Conservation (phyloP, 805 yeast species). For the Blastobotrys chiropterorum region DNA sequence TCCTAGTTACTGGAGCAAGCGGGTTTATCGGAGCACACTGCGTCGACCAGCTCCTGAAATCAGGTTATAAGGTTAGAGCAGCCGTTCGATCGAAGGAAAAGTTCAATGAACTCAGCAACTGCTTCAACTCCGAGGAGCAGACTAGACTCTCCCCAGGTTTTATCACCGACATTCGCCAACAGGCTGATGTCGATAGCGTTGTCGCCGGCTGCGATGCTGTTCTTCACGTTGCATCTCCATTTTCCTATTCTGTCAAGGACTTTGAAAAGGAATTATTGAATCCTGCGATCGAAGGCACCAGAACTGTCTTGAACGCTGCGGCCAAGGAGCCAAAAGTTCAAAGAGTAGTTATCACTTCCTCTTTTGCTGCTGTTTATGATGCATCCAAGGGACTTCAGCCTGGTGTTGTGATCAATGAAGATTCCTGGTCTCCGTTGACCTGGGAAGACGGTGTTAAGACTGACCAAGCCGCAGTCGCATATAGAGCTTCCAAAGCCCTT, state of each 20-base stretch:
- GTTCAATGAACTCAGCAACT: conserved; percentile 30
- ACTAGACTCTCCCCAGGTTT: conserved; percentile 18
- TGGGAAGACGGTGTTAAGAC: conserved; percentile 20
- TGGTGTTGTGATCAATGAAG: neutral
- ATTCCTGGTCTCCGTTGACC: conserved; percentile 25
- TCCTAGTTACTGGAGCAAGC: conserved; percentile 45
- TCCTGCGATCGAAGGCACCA: conserved; percentile 47
- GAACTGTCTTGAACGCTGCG: conserved; percentile 38
- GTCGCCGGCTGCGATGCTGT: conserved; percentile 29
- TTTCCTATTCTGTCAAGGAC: conserved; percentile 30
- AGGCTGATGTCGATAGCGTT: conserved; percentile 12
- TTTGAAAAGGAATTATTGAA: conserved; percentile 37
- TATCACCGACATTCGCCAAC: conserved; percentile 23
- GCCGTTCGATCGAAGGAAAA: conserved; percentile 39
- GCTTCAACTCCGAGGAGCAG: conserved; percentile 15
- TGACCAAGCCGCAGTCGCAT: conserved; percentile 15
- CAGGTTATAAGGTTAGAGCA: conserved; percentile 39
- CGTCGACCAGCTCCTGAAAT: conserved; percentile 35
- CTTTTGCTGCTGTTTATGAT: conserved; percentile 46
- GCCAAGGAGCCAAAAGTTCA: conserved; percentile 37
- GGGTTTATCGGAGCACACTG: conserved; percentile 48
- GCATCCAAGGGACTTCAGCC: conserved; percentile 23
- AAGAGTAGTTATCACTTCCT: conserved; percentile 44
- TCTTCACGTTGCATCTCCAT: conserved; percentile 37
- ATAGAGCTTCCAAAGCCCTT: conserved; percentile 40